Conservation (phyloP, 139 green algal genomes). For the Coelastrella sp. region DNA sequence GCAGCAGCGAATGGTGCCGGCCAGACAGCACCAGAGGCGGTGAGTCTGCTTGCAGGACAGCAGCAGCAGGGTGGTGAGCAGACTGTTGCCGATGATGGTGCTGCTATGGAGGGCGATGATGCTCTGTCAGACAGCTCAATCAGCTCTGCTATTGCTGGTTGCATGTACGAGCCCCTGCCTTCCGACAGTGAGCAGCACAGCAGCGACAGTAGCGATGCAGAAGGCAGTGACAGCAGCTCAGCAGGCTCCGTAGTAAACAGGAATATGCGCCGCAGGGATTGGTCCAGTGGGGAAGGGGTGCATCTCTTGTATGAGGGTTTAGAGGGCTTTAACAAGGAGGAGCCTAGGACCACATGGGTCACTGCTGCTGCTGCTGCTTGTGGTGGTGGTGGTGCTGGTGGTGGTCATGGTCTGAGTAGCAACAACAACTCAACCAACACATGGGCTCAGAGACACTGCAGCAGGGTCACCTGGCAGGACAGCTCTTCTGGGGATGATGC, state of each 20-base stretch:
- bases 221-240: not conserved
- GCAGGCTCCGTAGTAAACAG: not conserved
- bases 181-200: constrained; percentile 17
- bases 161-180: constrained; percentile 15
- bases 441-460: not conserved
- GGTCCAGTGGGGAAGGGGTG: not conserved
- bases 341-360: not conserved
- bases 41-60: not conserved
- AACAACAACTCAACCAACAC: not conserved
- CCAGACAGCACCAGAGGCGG: not conserved
- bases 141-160: not conserved
- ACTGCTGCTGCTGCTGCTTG: not conserved
- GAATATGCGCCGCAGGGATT: not conserved
- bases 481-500: not conserved
- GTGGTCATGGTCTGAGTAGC: not conserved
- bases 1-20: not conserved
- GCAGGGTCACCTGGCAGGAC: not conserved
- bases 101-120: not conserved
- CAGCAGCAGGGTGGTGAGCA: not conserved
- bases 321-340: not conserved
- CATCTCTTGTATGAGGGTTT: not conserved
- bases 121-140: not conserved
- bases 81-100: not conserved
- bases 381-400: not conserved
- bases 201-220: not conserved